Evolutionary conservation across 805 yeast genomes (phyloP).

Genomic region (Priceomyces medius): DNA sequence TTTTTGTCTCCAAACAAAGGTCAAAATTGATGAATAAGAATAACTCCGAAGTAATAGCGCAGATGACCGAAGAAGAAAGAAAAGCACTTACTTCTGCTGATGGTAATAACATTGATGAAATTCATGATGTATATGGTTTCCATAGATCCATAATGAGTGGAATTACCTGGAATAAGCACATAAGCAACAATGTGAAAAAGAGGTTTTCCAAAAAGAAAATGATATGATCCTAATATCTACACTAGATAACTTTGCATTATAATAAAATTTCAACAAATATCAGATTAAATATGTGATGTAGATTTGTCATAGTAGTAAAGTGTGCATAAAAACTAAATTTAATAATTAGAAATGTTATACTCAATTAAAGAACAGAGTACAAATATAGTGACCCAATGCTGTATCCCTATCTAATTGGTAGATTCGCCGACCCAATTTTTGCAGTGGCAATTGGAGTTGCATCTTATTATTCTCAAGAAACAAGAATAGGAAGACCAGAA

Average conservation of each 20-base stretch:
- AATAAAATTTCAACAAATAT: no score
- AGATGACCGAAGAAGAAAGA: slow-evolving; percentile 41
- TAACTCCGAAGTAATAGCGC: slow-evolving; percentile 27
- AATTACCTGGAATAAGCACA: slow-evolving; percentile 61
- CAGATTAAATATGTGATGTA: neutral
- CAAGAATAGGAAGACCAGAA: slow-evolving; percentile 51
- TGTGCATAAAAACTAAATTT: neutral
- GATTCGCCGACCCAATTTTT: slow-evolving; percentile 62
- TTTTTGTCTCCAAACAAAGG: slow-evolving; percentile 70
- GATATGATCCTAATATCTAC: no score
- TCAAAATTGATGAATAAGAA: slow-evolving; percentile 31
- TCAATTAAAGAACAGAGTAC: neutral
- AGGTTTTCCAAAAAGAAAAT: slow-evolving; percentile 19
- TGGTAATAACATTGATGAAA: slow-evolving; percentile 22
- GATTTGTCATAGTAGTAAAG: neutral
- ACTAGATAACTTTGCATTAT: neutral
- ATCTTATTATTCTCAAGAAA: slow-evolving; percentile 65
- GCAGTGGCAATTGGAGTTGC: slow-evolving; percentile 61
- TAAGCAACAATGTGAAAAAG: slow-evolving; percentile 54
- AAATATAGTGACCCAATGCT: slow-evolving; percentile 20
- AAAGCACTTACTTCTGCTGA: slow-evolving; percentile 21
- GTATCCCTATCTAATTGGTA: slow-evolving; percentile 49
- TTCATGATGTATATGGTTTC: slow-evolving; percentile 47
- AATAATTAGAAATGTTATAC: neutral
- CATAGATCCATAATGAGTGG: slow-evolving; percentile 49